These are phyloP conservation scores for Biscogniauxia mediterranea DNA, from an alignment of 2,329 filamentous ascomycete genomes.

Conservation along the genomic window DNA sequence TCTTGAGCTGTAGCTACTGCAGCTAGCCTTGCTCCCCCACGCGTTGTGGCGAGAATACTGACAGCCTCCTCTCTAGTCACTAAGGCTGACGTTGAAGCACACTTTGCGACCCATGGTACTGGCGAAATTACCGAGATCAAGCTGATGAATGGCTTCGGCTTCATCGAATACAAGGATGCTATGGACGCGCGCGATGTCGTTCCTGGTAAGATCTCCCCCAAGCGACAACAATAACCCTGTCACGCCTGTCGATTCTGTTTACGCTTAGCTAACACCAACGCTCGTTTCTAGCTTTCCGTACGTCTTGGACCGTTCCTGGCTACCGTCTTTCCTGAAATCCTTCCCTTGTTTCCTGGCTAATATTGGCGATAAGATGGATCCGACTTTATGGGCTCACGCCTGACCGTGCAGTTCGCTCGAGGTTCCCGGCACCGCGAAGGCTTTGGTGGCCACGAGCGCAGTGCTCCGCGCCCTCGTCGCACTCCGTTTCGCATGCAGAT, in stretches of 20 bases:
- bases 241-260: background rate
- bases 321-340: slow-evolving; percentile 29
- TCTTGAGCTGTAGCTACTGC: slow-evolving; percentile 5
- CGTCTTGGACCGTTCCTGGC: slow-evolving; percentile 41
- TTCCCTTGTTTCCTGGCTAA: slow-evolving; percentile 37
- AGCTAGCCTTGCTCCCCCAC: slow-evolving; percentile 1
- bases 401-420: slow-evolving; percentile 97
- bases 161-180: slow-evolving; percentile 98
- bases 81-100: slow-evolving; percentile 93
- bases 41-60: slow-evolving; percentile 7
- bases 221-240: slow-evolving; percentile 7
- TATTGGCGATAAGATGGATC: slow-evolving; percentile 71
- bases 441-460: slow-evolving; percentile 55
- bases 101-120: slow-evolving; percentile 93
- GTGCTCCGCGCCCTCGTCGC: slow-evolving; percentile 75
- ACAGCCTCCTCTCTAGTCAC: slow-evolving; percentile 46
- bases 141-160: slow-evolving; percentile 99
- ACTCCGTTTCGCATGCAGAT: slow-evolving; percentile 97
- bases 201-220: slow-evolving; percentile 66
- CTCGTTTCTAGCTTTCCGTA: slow-evolving; percentile 58
- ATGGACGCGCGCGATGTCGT: slow-evolving; percentile 98
- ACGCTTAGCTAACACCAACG: slow-evolving; percentile 25
- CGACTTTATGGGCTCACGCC: slow-evolving; percentile 95
- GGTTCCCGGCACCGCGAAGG: slow-evolving; percentile 63
- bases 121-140: slow-evolving; percentile 99